Base-by-base conservation (phyloP, 1,284 basidiomycete genomes). In the Naganishia sp. region DNA sequence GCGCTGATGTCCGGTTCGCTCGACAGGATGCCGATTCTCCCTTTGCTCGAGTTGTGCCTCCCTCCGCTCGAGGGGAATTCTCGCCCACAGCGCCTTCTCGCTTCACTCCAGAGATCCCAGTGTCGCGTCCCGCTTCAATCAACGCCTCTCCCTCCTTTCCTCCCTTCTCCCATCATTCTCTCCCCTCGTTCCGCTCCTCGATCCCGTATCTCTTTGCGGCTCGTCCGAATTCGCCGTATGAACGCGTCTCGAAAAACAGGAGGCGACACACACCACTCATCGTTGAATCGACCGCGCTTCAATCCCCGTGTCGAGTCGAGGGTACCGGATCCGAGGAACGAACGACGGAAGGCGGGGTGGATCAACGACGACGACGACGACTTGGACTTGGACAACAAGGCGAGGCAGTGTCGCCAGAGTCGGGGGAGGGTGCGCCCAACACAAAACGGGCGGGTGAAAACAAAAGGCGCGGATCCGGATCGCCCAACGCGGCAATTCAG, bases 211-310 rank as follows among this genome's bases (percentile, higher is more conserved):
- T 4, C 21, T 11, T 11, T 49, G 21, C 48, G 3, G 21, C 21
- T 21, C 48, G 21, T n/a, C 21, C 39, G 54, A 0, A 39, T 16
- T 55, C 10, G 9, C 36, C n/a, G 33, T 1, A 39, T 9, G 2
- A 16, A 33, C 42, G 13, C 15, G n/a, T 25, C 54, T 10, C 25
- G 3, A 43, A 11, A 11, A 46, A n/a, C 5, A n/a, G 36, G 48
- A 49, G 25, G 13, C 31, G 57, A 50, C 48, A 61, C 57, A 61
- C 57, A 61, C 57, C 57, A 61, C 57, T 61, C 57, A 61, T 61
- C 48, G 31, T 61, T 61, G 33, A 55, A 43, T 23, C 28, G 28
- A 28, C 28, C 28, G 28, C 28, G 28, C 28, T 28, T 28, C 28
- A 28, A 5, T 28, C n/a, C n/a, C 43, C 43, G 43, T 13, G 28